Evolutionary conservation across 352 stramenopile species (phyloP).

Genomic region (Phytophthora melonis): DNA sequence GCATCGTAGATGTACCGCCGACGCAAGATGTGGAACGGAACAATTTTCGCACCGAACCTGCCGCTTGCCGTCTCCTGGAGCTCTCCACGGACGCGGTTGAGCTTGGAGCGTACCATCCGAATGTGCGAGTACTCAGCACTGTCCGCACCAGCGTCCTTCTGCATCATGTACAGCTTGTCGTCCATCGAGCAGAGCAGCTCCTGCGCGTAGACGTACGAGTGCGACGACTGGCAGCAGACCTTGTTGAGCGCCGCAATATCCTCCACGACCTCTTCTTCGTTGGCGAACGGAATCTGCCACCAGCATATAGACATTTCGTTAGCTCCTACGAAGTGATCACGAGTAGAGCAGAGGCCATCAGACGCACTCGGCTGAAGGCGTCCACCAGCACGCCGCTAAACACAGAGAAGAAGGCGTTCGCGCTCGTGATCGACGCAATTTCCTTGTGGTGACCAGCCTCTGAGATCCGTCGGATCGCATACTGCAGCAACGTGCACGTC

Average conservation of each 20-base stretch:
- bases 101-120: slow-evolving; percentile 71
- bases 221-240: slow-evolving; percentile 86
- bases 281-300: slow-evolving; percentile 80
- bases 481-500: slow-evolving; percentile 86
- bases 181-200: slow-evolving; percentile 81
- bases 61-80: slow-evolving; percentile 75
- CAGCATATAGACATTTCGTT: not conserved
- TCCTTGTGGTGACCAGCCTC: slow-evolving; percentile 90
- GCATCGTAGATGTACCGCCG: slow-evolving; percentile 68
- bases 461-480: slow-evolving; percentile 87
- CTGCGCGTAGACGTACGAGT: slow-evolving; percentile 86
- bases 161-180: slow-evolving; percentile 67
- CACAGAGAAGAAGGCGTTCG: slow-evolving; percentile 87
- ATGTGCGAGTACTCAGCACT: slow-evolving; percentile 54
- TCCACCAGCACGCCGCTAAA: slow-evolving; percentile 87
- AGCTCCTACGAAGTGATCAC: not conserved
- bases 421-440: slow-evolving; percentile 86
- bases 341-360: not conserved
- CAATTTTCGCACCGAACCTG: slow-evolving; percentile 75
- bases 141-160: slow-evolving; percentile 41
- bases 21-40: slow-evolving; percentile 79
- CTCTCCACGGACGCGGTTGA: slow-evolving; percentile 77
- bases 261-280: slow-evolving; percentile 80
- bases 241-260: slow-evolving; percentile 82
- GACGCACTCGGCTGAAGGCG: slow-evolving; percentile 71